Conservation (phyloP, 495 filamentous ascomycete species). For the Aspergillus haitiensis region DNA sequence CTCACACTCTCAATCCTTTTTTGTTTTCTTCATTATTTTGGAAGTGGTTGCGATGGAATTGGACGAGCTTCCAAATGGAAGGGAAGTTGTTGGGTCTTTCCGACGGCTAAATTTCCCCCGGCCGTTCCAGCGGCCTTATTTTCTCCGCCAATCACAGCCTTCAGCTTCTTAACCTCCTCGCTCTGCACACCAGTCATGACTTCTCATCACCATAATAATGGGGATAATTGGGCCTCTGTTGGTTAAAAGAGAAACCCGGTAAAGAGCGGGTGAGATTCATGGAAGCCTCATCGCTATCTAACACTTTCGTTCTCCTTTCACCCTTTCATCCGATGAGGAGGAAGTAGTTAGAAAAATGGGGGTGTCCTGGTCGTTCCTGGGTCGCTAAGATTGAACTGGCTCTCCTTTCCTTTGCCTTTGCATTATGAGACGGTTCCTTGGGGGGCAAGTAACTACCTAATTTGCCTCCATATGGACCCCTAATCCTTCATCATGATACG, state of each 20-base stretch:
- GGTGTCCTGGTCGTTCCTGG: too few relatives aligned
- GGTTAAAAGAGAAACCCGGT: not conserved
- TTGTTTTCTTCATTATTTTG: not conserved
- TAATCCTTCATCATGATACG: slow-evolving; percentile 23
- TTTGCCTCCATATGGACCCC: slow-evolving; percentile 2
- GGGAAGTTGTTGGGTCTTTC: slow-evolving; percentile 8
- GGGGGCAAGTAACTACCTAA: too few relatives aligned
- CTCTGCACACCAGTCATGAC: too few relatives aligned
- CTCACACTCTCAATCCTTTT: too few relatives aligned
- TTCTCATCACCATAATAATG: not conserved
- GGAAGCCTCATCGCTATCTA: too few relatives aligned
- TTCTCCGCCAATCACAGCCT: slow-evolving; percentile 44
- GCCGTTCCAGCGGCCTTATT: slow-evolving; percentile 21
- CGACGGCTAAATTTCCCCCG: slow-evolving; percentile 30
- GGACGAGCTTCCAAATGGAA: slow-evolving; percentile 3
- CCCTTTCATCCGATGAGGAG: too few relatives aligned
- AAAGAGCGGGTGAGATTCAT: too few relatives aligned
- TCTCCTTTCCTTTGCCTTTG: not conserved
- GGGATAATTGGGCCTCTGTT: not conserved
- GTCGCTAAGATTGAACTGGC: too few relatives aligned
- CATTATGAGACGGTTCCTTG: not conserved
- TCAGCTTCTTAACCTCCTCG: too few relatives aligned
- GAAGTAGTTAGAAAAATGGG: too few relatives aligned
- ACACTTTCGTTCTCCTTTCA: too few relatives aligned
- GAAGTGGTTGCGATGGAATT: slow-evolving; percentile 1